Base-by-base conservation (phyloP, 1,284 basidiomycete species). In the Ustilago crameri region DNA sequence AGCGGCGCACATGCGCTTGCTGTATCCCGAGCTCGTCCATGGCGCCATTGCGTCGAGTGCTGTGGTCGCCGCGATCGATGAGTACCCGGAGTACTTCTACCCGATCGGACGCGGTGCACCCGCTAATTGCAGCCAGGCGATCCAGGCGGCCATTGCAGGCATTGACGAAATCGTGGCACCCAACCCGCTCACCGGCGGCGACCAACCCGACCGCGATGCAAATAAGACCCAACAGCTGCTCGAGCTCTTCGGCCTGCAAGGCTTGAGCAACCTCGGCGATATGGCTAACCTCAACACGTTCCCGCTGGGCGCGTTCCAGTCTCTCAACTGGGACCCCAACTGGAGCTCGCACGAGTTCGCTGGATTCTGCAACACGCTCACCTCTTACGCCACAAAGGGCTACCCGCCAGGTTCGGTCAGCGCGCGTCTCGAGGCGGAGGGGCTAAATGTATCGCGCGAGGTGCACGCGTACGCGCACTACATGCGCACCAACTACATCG, bases 21-120 rank as follows among this genome's bases (percentile, higher is more conserved):
- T 93, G 10, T 93, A 93, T 78, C 94, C 94, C 0, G 88, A 95
- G 24, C 86, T 95, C 12, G 91, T 95, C 4, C 95, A 88, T 84
- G 95, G 94, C 18, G 91, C 92, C 0, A 95, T 98, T 68, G 93
- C 93, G 1, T 93, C 91, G 9, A 81, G 78, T 12, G 84, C 80
- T 0, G 84, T 84, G 0, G 76, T 81, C 20, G 57, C 71, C 1
- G 81, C 81, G 0, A 55, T 76, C 5, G 79, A 78, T 32, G 65
- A 80, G 46, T 85, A 84, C 48, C 84, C 84, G 1, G 76, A 86
- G 84, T 96, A 95, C 84, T 91, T 90, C 86, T 93, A 94, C 52
- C 87, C 93, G 43, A 93, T 96, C 76, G 89, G 91, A 40, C 85
- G 86, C 22, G 90, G 90, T 26, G 92, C 90, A 0, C 88, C 91